A percentile compares a stretch with the other conserved stretches of the same genome.
phyloP scores from a whole-genome alignment of 2,329 filamentous ascomycete species.

The Cladophialophora yegresii region DNA sequence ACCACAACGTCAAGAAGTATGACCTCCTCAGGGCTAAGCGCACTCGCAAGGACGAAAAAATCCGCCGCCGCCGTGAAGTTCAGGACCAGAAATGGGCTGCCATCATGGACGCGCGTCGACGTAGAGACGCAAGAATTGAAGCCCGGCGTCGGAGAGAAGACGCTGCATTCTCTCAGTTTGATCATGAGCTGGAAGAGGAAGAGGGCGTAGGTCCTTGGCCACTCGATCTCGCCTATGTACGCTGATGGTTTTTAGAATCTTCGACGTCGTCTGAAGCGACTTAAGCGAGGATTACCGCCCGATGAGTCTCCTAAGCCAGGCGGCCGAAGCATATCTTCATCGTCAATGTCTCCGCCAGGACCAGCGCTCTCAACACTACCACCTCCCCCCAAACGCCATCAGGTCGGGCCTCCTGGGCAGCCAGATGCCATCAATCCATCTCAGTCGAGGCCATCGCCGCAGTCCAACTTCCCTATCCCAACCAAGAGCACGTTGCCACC shows the following conservation, averaged over 20 bases:
- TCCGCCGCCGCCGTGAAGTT: constrained; percentile 31
- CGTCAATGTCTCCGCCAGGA: constrained; percentile 34
- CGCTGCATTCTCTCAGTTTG: constrained; percentile 33
- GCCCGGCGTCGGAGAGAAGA: constrained; percentile 33
- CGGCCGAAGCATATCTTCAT: constrained; percentile 24
- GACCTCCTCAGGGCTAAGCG: constrained; percentile 34
- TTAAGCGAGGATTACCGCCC: constrained; percentile 36
- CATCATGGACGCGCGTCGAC: constrained; percentile 34
- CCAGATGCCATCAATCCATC: constrained; percentile 26
- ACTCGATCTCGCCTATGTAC: not conserved
- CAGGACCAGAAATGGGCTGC: constrained; percentile 35
- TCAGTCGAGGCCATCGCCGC: constrained; percentile 27
- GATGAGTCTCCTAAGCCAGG: constrained; percentile 30
- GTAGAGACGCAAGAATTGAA: constrained; percentile 32
- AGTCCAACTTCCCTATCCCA: constrained; percentile 15
- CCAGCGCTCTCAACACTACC: constrained; percentile 34
- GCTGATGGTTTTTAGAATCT: constrained; percentile 29
- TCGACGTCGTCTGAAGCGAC: constrained; percentile 34
- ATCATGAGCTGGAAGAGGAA: constrained; percentile 35
- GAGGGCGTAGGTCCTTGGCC: constrained; percentile 24
- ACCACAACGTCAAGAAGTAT: constrained; percentile 34
- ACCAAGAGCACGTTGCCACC: constrained; percentile 12
- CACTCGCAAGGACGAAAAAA: constrained; percentile 35
- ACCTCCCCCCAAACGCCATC: constrained; percentile 36
- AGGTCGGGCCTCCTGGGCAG: constrained; percentile 35